Evolutionary conservation across 2,329 filamentous ascomycete genomes (phyloP), one percentile per base, ranked within the genome.

Genomic region (Stagonosporopsis tanaceti): DNA sequence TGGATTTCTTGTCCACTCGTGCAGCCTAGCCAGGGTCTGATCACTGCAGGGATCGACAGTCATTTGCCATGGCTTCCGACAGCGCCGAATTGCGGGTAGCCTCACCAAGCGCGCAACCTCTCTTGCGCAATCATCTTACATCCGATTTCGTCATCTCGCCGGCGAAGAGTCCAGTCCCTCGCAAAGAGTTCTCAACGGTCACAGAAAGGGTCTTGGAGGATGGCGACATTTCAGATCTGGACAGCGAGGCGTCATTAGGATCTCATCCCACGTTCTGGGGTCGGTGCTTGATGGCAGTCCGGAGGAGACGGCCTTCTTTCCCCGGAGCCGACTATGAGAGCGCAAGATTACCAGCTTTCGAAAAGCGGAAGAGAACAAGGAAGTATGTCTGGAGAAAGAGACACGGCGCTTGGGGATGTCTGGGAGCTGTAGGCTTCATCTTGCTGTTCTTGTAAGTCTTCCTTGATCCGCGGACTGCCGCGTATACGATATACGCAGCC

Each of bases 371-470:
- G 25, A 38, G 59, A 63, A 53, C 25, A 47, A 45, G 15, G 46
- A 62, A 50, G 28, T 63, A 57, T 39, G 54, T 53, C n/a, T 63
- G 63, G 50, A 67, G 56, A 34, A 72, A 58, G 57, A 65, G 60
- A 39, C 47, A 64, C 54, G 60, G 63, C 28, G 57, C 54, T 20
- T 66, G 48, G 54, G 57, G 59, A 7, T 66, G 63, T 56, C 41
- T 69, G 48, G 59, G 56, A 17, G 28, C 70, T 9, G 61, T 67
- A 2, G 48, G 69, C 47, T 50, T 67, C 17, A 50, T 71, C 12
- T 41, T 75, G 8, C 62, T 65, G 52, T 67, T 75, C 55, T 75
- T 76, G 73, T 76, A 69, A 70, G 73, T 67, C 32, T n/a, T 67
- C 34, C 7, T 8, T 17, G n/a, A 44, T 24, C 42, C 50, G 35